phyloP scores from a whole-genome alignment of 306 rosid genomes.

The Ziziphus jujuba region DNA sequence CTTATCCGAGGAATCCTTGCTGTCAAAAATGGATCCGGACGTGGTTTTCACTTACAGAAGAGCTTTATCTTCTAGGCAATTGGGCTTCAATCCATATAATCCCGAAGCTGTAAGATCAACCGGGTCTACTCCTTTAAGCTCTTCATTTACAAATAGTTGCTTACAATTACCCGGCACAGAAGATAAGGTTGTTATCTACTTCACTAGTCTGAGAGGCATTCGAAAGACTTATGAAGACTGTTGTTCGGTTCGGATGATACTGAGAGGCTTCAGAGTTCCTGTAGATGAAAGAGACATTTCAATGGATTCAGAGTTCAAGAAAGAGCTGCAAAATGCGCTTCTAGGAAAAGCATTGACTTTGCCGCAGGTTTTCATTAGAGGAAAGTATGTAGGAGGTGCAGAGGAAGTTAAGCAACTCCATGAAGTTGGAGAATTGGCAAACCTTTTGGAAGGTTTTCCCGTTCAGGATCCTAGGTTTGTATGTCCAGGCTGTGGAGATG shows the following conservation, averaged over 20 bases:
- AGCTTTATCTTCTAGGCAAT: slow-evolving; percentile 66
- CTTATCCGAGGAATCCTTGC: slow-evolving; percentile 74
- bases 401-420: slow-evolving; percentile 63
- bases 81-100: slow-evolving; percentile 22
- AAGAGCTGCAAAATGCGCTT: slow-evolving; percentile 52
- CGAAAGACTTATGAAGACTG: slow-evolving; percentile 78
- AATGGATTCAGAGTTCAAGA: slow-evolving; percentile 69
- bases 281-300: slow-evolving; percentile 81
- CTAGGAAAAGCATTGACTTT: slow-evolving; percentile 42
- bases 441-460: slow-evolving; percentile 54
- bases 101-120: slow-evolving; percentile 41
- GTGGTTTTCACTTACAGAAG: slow-evolving; percentile 69
- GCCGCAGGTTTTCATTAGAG: slow-evolving; percentile 73
- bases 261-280: slow-evolving; percentile 59
- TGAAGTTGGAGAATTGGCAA: slow-evolving; percentile 63
- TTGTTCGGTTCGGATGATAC: slow-evolving; percentile 56
- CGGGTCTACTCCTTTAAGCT: slow-evolving; percentile 52
- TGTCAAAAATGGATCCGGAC: slow-evolving; percentile 71
- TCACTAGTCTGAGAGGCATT: slow-evolving; percentile 78
- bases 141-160: slow-evolving; percentile 24
- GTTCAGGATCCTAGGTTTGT: slow-evolving; percentile 47
- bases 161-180: slow-evolving; percentile 42
- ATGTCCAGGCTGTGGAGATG: slow-evolving; percentile 69
- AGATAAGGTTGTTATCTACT: slow-evolving; percentile 61
- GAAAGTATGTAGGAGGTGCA: slow-evolving; percentile 64